Evolutionary conservation across 2,329 filamentous ascomycete species (phyloP), one percentile per base, ranked within the genome.

Genomic region (Mycogone perniciosa): DNA sequence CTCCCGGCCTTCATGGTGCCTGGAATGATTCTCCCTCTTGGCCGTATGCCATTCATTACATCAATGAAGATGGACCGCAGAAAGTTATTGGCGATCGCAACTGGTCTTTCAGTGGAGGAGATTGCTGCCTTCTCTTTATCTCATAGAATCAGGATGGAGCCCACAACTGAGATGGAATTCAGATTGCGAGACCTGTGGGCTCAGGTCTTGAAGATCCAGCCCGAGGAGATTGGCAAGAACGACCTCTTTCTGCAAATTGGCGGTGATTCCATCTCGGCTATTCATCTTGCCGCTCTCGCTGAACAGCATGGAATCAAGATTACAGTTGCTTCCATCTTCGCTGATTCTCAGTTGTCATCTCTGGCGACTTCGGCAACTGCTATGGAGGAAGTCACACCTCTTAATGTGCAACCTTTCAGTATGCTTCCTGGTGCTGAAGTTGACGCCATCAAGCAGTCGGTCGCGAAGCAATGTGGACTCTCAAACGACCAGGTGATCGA

Each of bases 231-330:
- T 30, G 55, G 60, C 0, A 54, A 60, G 1, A 54, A 51, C 29
- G 44, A 47, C 44, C 31, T 26, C 30, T 47, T 51, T 35, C 39
- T 51, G 26, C 43, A 35, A 34, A 11, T 42, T 2, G 70, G 70
- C 1, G 70, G 72, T 5, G 71, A 75, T 59, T 75, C 72, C 0
- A 61, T 75, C 7, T 62, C 63, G 5, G 71, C 72, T 0, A 74
- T 75, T 70, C 66, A 64, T 46, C 58, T 74, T 1, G 69, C 72
- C 0, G 63, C 71, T 3, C 60, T 62, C 34, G 69, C 69, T 3
- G 61, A 67, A 46, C 59, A 53, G 3, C 54, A 55, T 41, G 39
- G 39, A 3, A 41, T 41, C 34, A 37, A 9, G 9, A 9, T 37
- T 37, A 37, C 34, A 37, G 34, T 37, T 37, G 34, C 34, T n/a